Evolutionary conservation across 768 basidiomycete genomes (phyloP).

Genomic region (Suillus cothurnatus): DNA sequence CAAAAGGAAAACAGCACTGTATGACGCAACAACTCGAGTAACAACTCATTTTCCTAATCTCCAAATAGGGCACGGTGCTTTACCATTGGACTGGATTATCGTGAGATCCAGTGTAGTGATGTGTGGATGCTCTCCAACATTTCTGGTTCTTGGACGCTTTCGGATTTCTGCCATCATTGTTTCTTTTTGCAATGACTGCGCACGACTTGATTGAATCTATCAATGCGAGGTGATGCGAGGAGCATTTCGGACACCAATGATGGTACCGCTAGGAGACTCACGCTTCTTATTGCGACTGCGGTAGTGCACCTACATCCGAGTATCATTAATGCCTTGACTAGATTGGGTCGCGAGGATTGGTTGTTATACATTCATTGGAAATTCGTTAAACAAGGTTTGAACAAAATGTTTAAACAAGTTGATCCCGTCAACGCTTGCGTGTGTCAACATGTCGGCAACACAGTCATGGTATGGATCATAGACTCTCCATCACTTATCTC

Average conservation of each 20-base stretch:
- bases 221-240: neutral
- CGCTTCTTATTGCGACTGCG: neutral
- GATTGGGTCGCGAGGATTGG: neutral
- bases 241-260: neutral
- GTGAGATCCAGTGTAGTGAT: constrained; percentile 14
- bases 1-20: constrained; percentile 71
- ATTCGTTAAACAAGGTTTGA: neutral
- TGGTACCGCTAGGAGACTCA: neutral
- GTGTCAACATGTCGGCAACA: neutral
- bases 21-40: constrained; percentile 16
- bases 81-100: constrained; percentile 69
- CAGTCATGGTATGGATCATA: neutral
- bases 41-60: neutral
- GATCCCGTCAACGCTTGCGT: neutral
- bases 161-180: neutral
- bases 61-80: constrained; percentile 58
- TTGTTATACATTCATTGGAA: neutral
- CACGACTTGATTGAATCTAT: too few relatives aligned
- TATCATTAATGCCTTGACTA: neutral
- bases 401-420: neutral
- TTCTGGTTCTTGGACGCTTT: neutral
- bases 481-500: neutral
- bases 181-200: neutral
- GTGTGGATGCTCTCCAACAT: neutral
- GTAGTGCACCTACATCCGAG: neutral